Evolutionary conservation across 1,284 basidiomycete genomes (phyloP).

Genomic region (Phylloboletellus chloephorus): DNA sequence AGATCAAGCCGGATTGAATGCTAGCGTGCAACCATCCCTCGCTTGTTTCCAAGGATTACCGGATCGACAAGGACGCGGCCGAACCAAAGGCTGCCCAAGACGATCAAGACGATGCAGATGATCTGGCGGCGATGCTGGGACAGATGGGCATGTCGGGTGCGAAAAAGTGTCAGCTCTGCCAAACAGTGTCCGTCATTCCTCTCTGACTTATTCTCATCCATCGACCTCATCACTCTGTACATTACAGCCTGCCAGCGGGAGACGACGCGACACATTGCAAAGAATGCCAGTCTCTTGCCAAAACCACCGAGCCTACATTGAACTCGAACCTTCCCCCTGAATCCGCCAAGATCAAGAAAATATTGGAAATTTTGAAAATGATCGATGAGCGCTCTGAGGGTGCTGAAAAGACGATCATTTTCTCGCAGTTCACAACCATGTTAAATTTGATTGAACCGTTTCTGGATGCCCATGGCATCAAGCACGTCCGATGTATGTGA

Average conservation of each 20-base stretch:
- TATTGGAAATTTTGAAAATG: constrained; percentile 66
- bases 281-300: constrained; percentile 53
- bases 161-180: constrained; percentile 74
- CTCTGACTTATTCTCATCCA: not conserved
- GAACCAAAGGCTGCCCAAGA: constrained; percentile 55
- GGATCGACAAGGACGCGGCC: constrained; percentile 65
- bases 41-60: constrained; percentile 72
- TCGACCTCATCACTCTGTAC: constrained; percentile 7
- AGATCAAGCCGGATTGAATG: constrained; percentile 7
- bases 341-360: constrained; percentile 86
- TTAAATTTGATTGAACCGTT: constrained; percentile 84
- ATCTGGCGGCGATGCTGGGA: constrained; percentile 69
- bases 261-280: constrained; percentile 49
- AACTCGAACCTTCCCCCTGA: constrained; percentile 47
- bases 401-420: constrained; percentile 87
- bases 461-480: constrained; percentile 57
- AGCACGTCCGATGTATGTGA: constrained; percentile 80
- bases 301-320: constrained; percentile 32
- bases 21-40: constrained; percentile 86
- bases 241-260: constrained; percentile 35
- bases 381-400: constrained; percentile 60
- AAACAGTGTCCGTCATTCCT: constrained; percentile 48
- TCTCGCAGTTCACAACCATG: constrained; percentile 89
- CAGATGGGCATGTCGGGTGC: constrained; percentile 57
- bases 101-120: constrained; percentile 53